Base-by-base conservation (phyloP, 1,284 basidiomycete genomes). In the Cutaneotrichosporon mucoides region DNA sequence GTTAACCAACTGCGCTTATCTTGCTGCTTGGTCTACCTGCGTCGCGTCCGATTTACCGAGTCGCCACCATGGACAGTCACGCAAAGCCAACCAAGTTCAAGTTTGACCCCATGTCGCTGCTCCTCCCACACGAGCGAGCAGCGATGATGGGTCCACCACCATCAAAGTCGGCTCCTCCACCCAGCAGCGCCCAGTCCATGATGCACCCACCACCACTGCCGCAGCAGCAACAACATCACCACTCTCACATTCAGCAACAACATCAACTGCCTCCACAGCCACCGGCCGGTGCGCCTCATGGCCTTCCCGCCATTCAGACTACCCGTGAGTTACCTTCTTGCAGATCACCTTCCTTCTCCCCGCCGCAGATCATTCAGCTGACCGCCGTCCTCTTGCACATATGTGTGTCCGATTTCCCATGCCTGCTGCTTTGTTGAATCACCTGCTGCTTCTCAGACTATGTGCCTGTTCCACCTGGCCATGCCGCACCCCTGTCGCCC, bases 111-210 rank as follows among this genome's bases (percentile, higher is more conserved):
- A 69, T 73, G 66, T 76, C 76, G 0, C 56, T 79, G 36, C 64
- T 79, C 1, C 66, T 79, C 4, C 77, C 76, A 0, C 77, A 78
- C 58, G 77, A 79, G 59, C 59, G 74, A 37, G 59, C 56, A 5
- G 56, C 56, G 24, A 56, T 63, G 60, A 42, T 51, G 38, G 47
- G 47, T 4, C 13, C 52, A 40, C 41, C 42, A 7, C 34, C 52
- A 37, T 43, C 35, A 15, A 51, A 40, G 49, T n/a, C 36, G 37
- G 8, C 47, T 13, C 43, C 52, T 6, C 42, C 24, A 24, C 24
- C 43, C 6, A 5, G 13, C 2, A 33, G 34, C 34, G 33, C 44
- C 36, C 6, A 45, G 16, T 5, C 33, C 42, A 45, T 57, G 24
- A 38, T 41, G 16, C 48, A 42, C 6, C 40, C 48, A 33, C 42